phyloP scores from a whole-genome alignment of 306 rosid genomes.

The Astragalus glycyphyllos region DNA sequence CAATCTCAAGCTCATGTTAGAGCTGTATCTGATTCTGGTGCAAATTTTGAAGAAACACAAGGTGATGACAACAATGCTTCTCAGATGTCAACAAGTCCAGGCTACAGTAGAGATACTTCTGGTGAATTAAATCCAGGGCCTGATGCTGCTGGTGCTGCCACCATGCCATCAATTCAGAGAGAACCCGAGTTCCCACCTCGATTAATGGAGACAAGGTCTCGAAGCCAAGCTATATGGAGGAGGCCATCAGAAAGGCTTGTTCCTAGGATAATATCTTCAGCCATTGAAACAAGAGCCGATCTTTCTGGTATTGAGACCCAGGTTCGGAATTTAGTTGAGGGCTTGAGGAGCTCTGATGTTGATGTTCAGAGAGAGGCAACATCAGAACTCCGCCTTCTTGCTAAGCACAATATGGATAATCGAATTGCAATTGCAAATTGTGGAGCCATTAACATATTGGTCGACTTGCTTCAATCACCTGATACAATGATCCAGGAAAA shows the following conservation, averaged over 20 bases:
- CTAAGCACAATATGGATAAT: slow-evolving; percentile 85
- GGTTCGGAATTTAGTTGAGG: slow-evolving; percentile 77
- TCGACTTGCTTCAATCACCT: slow-evolving; percentile 66
- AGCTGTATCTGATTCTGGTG: slow-evolving; percentile 68
- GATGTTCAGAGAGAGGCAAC: slow-evolving; percentile 84
- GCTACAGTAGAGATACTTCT: slow-evolving; percentile 70
- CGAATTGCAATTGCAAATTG: slow-evolving; percentile 87
- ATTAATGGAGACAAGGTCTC: slow-evolving; percentile 61
- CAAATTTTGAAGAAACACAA: slow-evolving; percentile 57
- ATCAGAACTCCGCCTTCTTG: slow-evolving; percentile 76
- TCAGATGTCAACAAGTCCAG: slow-evolving; percentile 60
- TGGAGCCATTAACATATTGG: slow-evolving; percentile 82
- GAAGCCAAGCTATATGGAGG: slow-evolving; percentile 68
- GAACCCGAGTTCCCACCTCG: slow-evolving; percentile 63
- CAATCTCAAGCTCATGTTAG: slow-evolving; percentile 65
- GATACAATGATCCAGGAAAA: slow-evolving; percentile 82
- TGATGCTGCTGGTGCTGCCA: slow-evolving; percentile 52
- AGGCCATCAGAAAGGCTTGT: slow-evolving; percentile 70
- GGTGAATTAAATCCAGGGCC: slow-evolving; percentile 66
- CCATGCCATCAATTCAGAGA: slow-evolving; percentile 54
- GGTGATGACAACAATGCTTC: slow-evolving; percentile 61
- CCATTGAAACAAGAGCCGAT: slow-evolving; percentile 67
- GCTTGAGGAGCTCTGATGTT: slow-evolving; percentile 65
- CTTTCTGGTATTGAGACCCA: slow-evolving; percentile 76
- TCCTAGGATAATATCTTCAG: slow-evolving; percentile 61